A percentile compares a stretch with the other conserved stretches of the same genome.
phyloP scores from a whole-genome alignment of 2,329 filamentous ascomycete species.

The Thermothelomyces thermophilus region DNA sequence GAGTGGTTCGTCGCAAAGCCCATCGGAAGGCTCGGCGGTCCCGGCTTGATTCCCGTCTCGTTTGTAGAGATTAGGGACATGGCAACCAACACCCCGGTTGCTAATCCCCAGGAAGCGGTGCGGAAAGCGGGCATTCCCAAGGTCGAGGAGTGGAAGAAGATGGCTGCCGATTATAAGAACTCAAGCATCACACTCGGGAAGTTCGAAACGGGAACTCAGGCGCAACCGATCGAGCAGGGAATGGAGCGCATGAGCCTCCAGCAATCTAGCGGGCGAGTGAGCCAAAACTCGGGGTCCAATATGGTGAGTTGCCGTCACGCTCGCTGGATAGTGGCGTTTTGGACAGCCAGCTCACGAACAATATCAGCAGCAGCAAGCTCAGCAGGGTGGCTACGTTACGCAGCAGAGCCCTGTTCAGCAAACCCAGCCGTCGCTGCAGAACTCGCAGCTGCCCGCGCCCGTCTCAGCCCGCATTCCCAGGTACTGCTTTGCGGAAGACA shows the following conservation, averaged over 20 bases:
- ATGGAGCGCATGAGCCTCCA: constrained; percentile 76
- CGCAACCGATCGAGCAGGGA: constrained; percentile 54
- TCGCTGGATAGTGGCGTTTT: neutral
- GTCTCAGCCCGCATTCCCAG: constrained; percentile 78
- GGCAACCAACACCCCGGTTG: constrained; percentile 73
- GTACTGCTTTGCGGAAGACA: constrained; percentile 94
- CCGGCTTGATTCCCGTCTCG: constrained; percentile 89
- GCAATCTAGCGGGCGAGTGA: constrained; percentile 44
- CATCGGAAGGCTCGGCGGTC: constrained; percentile 93
- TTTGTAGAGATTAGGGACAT: constrained; percentile 97
- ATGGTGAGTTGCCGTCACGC: constrained; percentile 38
- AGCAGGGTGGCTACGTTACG: constrained; percentile 33
- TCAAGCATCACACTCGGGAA: constrained; percentile 95
- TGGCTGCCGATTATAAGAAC: constrained; percentile 98
- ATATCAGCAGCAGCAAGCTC: constrained; percentile 29
- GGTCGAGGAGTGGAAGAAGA: constrained; percentile 99
- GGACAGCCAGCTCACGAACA: constrained; percentile 22
- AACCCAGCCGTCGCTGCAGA: constrained; percentile 14
- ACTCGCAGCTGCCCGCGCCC: constrained; percentile 61
- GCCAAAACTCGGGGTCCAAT: constrained; percentile 40
- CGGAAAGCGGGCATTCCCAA: constrained; percentile 82
- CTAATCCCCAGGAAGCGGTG: constrained; percentile 79
- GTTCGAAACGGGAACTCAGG: constrained; percentile 56
- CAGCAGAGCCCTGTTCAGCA: constrained; percentile 35
- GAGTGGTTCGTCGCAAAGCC: constrained; percentile 99